Base-by-base conservation (phyloP, 192 early-diverging fungal genomes). In the Umbelopsis vinacea region DNA sequence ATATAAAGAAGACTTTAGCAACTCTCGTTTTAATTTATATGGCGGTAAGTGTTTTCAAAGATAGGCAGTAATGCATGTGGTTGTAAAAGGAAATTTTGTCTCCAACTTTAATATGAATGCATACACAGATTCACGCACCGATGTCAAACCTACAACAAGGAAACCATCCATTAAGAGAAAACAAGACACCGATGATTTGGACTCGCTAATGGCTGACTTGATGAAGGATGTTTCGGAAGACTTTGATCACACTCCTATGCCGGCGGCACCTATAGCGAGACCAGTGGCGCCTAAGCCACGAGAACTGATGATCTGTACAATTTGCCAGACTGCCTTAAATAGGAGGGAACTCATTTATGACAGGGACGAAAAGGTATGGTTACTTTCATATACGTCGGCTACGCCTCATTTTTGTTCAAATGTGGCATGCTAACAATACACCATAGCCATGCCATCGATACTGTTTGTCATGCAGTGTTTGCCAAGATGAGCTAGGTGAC, bases 381-480 rank as follows among this genome's bases (percentile, higher is more conserved):
- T 37, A 35, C 57, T 63, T 37, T 11, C 9, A 38, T 15, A 14
- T 35, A 12, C 24, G 8, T 52, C 7, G n/a, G 57, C 33, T 35
- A 63, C 26, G 11, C 17, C 12, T 12, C 3, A 35, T 35, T 14
- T 6, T 37, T 63, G 33, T 57, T 21, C 15, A 43, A 1, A 21
- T 46, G 46, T 4, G 46, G 48, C 6, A 50, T 50, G 11, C 40
- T 50, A 50, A 50, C 48, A 50, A 46, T 50, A 19, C 17, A n/a
- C 9, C 17, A 50, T 67, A 79, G 46, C 76, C 73, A 17, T 89
- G 79, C 50, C 86, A 89, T 63, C 66, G 73, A 19, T 69, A 80
- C 35, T 89, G 86, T 70, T 84, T 86, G 71, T 81, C 79, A 21
- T 91, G 89, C 60, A 74, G 69, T 10, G 72, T 78, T 4, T 91